Evolutionary conservation across 257 asterid genomes (phyloP), one percentile per base, ranked within the genome.

Genomic region (Craterostigma plantagineum): DNA sequence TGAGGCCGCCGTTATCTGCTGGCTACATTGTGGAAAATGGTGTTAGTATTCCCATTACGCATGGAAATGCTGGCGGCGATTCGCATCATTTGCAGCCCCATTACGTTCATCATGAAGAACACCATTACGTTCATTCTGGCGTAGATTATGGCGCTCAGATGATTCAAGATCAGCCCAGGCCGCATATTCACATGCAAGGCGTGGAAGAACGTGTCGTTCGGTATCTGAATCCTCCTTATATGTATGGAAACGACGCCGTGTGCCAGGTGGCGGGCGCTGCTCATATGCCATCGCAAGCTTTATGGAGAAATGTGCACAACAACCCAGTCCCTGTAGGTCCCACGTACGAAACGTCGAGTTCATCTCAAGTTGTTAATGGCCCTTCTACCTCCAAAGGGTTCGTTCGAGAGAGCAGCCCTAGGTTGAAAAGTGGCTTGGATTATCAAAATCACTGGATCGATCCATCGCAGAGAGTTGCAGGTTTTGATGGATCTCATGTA

Each of bases 231-330:
- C 38, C 85, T 48, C 54, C 82, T 4, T 70, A 59, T 64, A 51
- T 71, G 7, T 70, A 76, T 52, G 95, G 81, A 55, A 42, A 55
- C 36, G 98, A 87, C n/a, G n/a, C n/a, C n/a, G n/a, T n/a, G n/a
- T n/a, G n/a, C n/a, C n/a, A n/a, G n/a, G n/a, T n/a, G n/a, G n/a
- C n/a, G n/a, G n/a, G n/a, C n/a, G n/a, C n/a, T 23, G 30, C 72
- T 50, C 91, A 68, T 45, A 44, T 67, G 38, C 73, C 83, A 48
- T 37, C 77, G 35, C 84, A 73, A 39, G 34, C 85, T 45, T 18
- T 65, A 33, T 63, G 91, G 95, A 75, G 98, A 71, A 90, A 83
- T 53, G 66, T 67, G 37, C 93, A 71, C 39, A 53, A n/a, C n/a
- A n/a, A 57, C 55, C 81, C 75, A 12, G 14, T 69, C 47, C 91